Base-by-base conservation (phyloP, 176 grass and related monocot genomes). In the Carex kokanica region DNA sequence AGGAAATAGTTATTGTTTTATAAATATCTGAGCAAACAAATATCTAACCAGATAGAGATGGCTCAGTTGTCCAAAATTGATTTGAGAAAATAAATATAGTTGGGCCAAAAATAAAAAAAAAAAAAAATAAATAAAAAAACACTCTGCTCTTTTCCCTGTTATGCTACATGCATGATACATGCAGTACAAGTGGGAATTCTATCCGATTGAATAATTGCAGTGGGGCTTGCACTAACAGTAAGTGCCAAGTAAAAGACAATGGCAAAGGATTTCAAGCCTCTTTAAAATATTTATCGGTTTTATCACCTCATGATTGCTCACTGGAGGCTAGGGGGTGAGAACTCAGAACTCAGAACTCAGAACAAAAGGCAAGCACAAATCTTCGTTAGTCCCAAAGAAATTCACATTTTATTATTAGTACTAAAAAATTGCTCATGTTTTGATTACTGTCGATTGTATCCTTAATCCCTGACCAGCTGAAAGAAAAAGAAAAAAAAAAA, bases 291-390 rank as follows among this genome's bases (percentile, higher is more conserved):
- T 86, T 51, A 74, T 82, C 53, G 85, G 86, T 68, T 78, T 86
- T 91, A 84, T 85, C 83, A 84, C 78, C 89, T 66, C 60, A 86
- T 91, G 66, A 92, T 88, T 91, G 89, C 87, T 73, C 69, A 79
- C 27, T 64, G 63, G 61, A 23, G 74, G 75, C 64, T 67, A 81
- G 31, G 68, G 11, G 21, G 12, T 18, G n/a, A n/a, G n/a, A n/a
- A n/a, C n/a, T n/a, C n/a, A n/a, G n/a, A n/a, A n/a, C n/a, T n/a
- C 16, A 69, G 17, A 69, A 40, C 31, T 59, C 10, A 29, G 27
- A 21, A 77, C 32, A 74, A 40, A 25, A 54, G 12, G 27, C 2
- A 67, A 34, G 20, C 62, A 47, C 34, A 72, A 72, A 60, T 85
- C 77, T 78, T 78, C 59, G 24, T 66, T 34, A 52, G 27, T 78